Percentiles rank a stretch among this genome's conserved stretches.
phyloP scores from a whole-genome alignment of 345 rosid species.

The Camelina hispida region DNA sequence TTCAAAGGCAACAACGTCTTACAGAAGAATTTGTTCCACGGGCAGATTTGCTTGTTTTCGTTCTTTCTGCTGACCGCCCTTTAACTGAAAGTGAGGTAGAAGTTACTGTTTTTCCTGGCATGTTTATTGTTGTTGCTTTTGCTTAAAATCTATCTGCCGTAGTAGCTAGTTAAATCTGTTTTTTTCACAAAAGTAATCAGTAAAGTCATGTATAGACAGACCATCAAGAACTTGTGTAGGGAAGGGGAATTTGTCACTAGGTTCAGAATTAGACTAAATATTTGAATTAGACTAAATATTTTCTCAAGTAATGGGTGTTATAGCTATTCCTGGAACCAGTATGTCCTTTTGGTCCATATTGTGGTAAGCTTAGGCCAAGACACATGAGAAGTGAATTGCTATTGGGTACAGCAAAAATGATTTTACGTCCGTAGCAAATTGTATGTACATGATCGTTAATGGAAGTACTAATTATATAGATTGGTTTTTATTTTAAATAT shows the following conservation, averaged over 20 bases:
- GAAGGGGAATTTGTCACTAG: slow-evolving; percentile 14
- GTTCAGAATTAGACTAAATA: slow-evolving; percentile 10
- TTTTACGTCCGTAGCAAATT: neutral
- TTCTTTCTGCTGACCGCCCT: slow-evolving; percentile 96
- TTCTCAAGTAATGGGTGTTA: neutral
- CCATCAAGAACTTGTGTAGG: slow-evolving; percentile 29
- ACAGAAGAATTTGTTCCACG: slow-evolving; percentile 97
- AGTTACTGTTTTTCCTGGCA: slow-evolving; percentile 10
- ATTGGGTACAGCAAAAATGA: neutral
- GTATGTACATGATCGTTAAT: neutral
- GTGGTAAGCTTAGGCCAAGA: slow-evolving; percentile 6
- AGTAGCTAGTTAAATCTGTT: slow-evolving; percentile 19
- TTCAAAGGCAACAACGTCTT: slow-evolving; percentile 91
- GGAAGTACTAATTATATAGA: neutral
- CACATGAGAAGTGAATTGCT: neutral
- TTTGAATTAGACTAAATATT: neutral
- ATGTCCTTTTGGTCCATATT: neutral
- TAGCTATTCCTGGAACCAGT: slow-evolving; percentile 25
- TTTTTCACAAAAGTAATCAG: neutral
- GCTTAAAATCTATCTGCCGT: slow-evolving; percentile 10
- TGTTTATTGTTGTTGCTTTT: slow-evolving; percentile 29
- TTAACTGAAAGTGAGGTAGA: slow-evolving; percentile 97
- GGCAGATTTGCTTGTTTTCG: slow-evolving; percentile 92
- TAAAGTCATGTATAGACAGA: slow-evolving; percentile 20
- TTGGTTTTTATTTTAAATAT: neutral